Evolutionary conservation across 108 stramenopile species (phyloP).

Genomic region (Nitzschia putrida): DNA sequence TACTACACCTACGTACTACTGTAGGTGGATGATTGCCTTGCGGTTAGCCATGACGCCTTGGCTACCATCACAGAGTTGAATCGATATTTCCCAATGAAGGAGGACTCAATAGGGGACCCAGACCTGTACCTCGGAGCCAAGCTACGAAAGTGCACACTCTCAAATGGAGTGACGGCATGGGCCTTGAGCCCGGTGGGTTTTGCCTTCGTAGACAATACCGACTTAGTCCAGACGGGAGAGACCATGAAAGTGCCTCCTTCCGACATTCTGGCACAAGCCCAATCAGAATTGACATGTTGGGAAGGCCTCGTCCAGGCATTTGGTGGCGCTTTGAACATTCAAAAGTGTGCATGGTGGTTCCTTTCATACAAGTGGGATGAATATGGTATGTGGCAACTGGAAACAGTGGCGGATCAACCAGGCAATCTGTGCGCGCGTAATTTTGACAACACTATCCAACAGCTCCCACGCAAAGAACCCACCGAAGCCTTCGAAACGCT

Average conservation of each 20-base stretch:
- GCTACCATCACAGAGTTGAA: too few relatives aligned
- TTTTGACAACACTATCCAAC: not conserved
- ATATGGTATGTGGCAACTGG: not conserved
- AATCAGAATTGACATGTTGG: too few relatives aligned
- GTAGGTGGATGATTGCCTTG: slow-evolving; percentile 40
- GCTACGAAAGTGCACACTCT: slow-evolving; percentile 28
- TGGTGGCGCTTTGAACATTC: not conserved
- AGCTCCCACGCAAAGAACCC: not conserved
- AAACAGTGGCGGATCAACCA: not conserved
- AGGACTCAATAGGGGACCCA: too few relatives aligned
- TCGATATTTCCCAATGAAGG: too few relatives aligned
- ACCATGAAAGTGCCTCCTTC: too few relatives aligned
- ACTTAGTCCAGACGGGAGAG: too few relatives aligned
- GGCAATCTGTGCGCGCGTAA: not conserved
- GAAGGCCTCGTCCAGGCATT: not conserved
- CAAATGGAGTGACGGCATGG: slow-evolving; percentile 43
- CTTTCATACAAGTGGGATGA: slow-evolving; percentile 1
- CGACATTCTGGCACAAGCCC: too few relatives aligned
- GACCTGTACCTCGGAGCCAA: slow-evolving; percentile 57
- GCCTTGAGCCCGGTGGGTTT: too few relatives aligned
- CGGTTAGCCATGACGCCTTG: too few relatives aligned
- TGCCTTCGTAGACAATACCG: too few relatives aligned
- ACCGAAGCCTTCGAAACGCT: not conserved
- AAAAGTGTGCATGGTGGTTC: not conserved
- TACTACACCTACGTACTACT: slow-evolving; percentile 44